A percentile compares a stretch with the other conserved stretches of the same genome.
Evolutionary conservation across 208 protist species (phyloP).

Genomic region (Leishmania tarentolae): DNA sequence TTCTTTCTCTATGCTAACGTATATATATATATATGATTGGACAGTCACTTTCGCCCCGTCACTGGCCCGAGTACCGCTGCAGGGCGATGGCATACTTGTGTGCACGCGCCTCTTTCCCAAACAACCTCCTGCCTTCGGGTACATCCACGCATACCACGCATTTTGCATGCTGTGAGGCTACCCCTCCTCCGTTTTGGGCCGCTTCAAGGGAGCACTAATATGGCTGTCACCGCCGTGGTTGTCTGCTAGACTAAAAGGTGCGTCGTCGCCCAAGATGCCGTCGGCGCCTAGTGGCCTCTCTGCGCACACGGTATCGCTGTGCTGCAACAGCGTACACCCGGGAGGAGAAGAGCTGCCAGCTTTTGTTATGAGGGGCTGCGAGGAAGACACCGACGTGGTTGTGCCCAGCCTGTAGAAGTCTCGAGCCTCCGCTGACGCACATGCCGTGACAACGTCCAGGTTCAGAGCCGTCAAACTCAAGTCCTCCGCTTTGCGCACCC

Average conservation of each 20-base stretch:
- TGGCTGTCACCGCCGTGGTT: neutral
- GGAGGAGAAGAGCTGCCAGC: neutral
- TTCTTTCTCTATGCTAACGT: neutral
- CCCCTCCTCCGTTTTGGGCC: neutral
- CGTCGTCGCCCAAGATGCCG: neutral
- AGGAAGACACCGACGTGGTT: neutral
- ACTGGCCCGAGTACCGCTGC: neutral
- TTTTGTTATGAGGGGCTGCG: neutral
- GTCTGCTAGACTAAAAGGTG: neutral
- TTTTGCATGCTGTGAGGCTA: conserved; percentile 12
- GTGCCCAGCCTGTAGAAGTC: conserved; percentile 31
- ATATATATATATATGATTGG: neutral
- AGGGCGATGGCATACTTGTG: neutral
- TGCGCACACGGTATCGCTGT: neutral
- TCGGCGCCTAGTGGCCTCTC: neutral
- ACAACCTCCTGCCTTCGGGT: neutral
- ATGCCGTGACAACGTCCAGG: conserved; percentile 12
- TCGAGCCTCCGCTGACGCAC: conserved; percentile 15
- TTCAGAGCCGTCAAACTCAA: conserved; percentile 40
- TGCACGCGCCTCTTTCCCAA: neutral
- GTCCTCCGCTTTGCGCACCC: conserved; percentile 42
- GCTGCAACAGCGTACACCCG: neutral
- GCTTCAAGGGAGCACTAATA: neutral
- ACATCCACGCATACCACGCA: neutral
- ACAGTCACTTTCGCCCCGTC: neutral